Evolutionary conservation across 805 yeast species (phyloP), one percentile per base, ranked within the genome.

Genomic region (Barnettozyma populi): DNA sequence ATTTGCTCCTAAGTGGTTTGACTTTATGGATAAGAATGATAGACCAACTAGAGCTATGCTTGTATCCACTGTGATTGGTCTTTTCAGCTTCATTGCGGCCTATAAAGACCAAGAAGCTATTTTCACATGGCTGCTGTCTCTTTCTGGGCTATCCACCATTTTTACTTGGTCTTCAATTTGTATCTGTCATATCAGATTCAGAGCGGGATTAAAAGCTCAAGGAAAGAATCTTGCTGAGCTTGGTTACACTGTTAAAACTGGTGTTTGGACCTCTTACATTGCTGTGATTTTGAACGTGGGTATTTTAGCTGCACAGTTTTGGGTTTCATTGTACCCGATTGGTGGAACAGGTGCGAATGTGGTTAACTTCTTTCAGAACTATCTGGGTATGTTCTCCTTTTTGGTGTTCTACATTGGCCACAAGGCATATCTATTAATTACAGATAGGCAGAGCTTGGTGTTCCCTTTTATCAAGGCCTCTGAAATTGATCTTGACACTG

Each of bases 41-140:
- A 73, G 84, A 59, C 88, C 88, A 16, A 63, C 78, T 38, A 70
- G 73, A 37, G 80, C 84, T n/a, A 66, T 80, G 44, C 48, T 71
- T 18, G 56, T 75, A 41, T 75, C 85, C 14, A 70, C 77, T 46
- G 56, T 74, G 11, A 69, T 80, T 58, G 86, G 84, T 44, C 64
- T 81, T 50, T 74, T 85, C 46, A 78, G 86, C 49, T 84, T 82
- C 65, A 72, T 84, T 56, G 84, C 86, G 20, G 82, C 84, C n/a
- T 71, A 79, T 36, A 66, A 79, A 44, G 74, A 79, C 46, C 76
- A 79, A 62, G 78, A 69, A 14, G 72, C 72, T 20, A 84, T 79
- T 14, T 82, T 81, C 66, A 71, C 75, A 46, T 82, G 88, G 88
- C 68, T 82, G 54, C 64, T 80, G 55, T 76, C 86, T 36, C 69